Evolutionary conservation across 2,329 filamentous ascomycete species (phyloP).

Genomic region (Zarea fungicola): DNA sequence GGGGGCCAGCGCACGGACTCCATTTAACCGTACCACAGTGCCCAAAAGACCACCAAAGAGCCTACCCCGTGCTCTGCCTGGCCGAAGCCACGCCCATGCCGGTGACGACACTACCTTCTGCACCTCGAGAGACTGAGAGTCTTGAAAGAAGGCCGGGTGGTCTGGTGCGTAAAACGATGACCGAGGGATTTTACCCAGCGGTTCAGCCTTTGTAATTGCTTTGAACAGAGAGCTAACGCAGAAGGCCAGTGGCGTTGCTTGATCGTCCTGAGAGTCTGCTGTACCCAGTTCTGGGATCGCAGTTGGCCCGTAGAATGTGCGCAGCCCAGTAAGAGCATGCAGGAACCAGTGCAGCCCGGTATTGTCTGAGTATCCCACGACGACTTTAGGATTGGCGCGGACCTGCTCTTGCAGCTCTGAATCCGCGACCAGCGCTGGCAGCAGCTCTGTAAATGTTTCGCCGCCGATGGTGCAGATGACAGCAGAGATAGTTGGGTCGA

Average conservation of each 20-base stretch:
- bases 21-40: slow-evolving; percentile 33
- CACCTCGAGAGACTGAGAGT: slow-evolving; percentile 21
- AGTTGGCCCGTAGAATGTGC: slow-evolving; percentile 40
- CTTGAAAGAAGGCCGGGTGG: slow-evolving; percentile 17
- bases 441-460: slow-evolving; percentile 33
- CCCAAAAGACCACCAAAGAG: slow-evolving; percentile 32
- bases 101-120: slow-evolving; percentile 25
- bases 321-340: slow-evolving; percentile 30
- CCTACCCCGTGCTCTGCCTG: neutral
- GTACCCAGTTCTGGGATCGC: slow-evolving; percentile 35
- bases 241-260: slow-evolving; percentile 26
- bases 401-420: slow-evolving; percentile 28
- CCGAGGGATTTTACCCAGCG: slow-evolving; percentile 27
- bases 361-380: slow-evolving; percentile 39
- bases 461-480: slow-evolving; percentile 38
- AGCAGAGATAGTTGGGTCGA: slow-evolving; percentile 29
- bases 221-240: slow-evolving; percentile 27
- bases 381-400: slow-evolving; percentile 33
- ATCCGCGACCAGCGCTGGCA: slow-evolving; percentile 33
- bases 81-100: slow-evolving; percentile 33
- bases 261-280: slow-evolving; percentile 18
- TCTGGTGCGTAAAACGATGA: slow-evolving; percentile 27
- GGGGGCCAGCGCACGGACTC: slow-evolving; percentile 27
- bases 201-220: slow-evolving; percentile 22
- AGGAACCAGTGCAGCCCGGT: slow-evolving; percentile 39